Conservation (phyloP, 1,284 basidiomycete species). For the Cryptococcus depauperatus region DNA sequence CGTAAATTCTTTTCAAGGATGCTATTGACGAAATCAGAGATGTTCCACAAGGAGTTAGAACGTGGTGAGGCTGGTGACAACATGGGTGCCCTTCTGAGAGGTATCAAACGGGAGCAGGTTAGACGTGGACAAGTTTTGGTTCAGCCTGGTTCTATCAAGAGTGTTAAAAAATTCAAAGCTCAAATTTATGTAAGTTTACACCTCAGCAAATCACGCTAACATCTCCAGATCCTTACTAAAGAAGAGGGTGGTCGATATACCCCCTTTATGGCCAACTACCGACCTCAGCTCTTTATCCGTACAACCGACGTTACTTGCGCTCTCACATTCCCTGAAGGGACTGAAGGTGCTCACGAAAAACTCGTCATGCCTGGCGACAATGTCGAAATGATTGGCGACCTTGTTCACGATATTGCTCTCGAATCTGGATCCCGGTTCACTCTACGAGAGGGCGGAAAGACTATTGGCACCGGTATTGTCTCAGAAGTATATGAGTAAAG, state of each 20-base stretch:
- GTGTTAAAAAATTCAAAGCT: conserved; percentile 87
- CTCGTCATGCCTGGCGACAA: conserved; percentile 99
- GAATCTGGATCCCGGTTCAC: conserved; percentile 95
- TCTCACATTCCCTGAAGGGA: conserved; percentile 77
- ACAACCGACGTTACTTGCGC: conserved; percentile 88
- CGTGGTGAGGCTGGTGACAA: conserved; percentile 98
- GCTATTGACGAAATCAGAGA: conserved; percentile 56
- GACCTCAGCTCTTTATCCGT: conserved; percentile 92
- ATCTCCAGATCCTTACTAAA: conserved; percentile 71
- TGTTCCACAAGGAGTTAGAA: conserved; percentile 99
- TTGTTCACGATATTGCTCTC: conserved; percentile 82
- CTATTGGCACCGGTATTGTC: conserved; percentile 83
- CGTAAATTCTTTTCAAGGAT: conserved; percentile 24
- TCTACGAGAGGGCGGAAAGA: conserved; percentile 92
- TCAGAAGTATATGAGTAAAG: conserved; percentile 59
- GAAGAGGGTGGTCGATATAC: conserved; percentile 98
- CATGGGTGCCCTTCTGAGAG: conserved; percentile 96
- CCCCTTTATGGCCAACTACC: conserved; percentile 94
- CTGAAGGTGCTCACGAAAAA: conserved; percentile 59
- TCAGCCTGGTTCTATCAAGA: conserved; percentile 86
- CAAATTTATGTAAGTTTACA: conserved; percentile 66
- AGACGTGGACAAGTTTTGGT: conserved; percentile 87
- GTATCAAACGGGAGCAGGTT: conserved; percentile 95
- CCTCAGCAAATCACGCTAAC: background rate
- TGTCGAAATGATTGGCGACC: conserved; percentile 80